Conservation (phyloP, 805 yeast genomes). For the Nakazawaea anatomiae region DNA sequence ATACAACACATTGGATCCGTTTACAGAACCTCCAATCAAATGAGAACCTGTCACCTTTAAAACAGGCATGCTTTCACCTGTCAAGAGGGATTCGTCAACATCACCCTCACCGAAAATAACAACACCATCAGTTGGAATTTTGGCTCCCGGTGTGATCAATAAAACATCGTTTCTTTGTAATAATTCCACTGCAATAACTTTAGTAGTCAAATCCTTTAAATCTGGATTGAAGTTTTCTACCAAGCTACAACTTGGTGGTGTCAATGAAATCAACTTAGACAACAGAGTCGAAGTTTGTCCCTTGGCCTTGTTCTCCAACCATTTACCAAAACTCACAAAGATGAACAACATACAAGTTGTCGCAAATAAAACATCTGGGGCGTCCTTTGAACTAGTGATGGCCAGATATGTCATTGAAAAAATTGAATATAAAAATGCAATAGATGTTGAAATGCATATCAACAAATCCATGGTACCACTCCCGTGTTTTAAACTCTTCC, state of each 20-base stretch:
- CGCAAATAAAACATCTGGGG: constrained; percentile 77
- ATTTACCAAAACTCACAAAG: constrained; percentile 86
- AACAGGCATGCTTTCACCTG: constrained; percentile 87
- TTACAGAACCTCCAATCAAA: constrained; percentile 88
- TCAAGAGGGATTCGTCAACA: constrained; percentile 81
- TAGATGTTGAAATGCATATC: constrained; percentile 74
- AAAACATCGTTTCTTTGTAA: constrained; percentile 75
- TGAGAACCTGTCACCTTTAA: constrained; percentile 51
- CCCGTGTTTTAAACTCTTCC: constrained; percentile 57
- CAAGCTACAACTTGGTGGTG: constrained; percentile 73
- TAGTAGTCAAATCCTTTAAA: constrained; percentile 26
- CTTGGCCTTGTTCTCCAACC: constrained; percentile 86
- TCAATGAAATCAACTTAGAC: constrained; percentile 69
- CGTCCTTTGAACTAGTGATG: constrained; percentile 31
- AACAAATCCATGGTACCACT: constrained; percentile 91
- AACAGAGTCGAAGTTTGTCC: constrained; percentile 90
- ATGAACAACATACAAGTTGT: constrained; percentile 80
- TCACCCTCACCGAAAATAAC: constrained; percentile 76
- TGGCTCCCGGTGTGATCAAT: constrained; percentile 77
- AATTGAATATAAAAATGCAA: constrained; percentile 72
- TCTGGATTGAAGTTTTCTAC: constrained; percentile 31
- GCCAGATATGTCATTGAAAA: constrained; percentile 50
- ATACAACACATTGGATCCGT: constrained; percentile 68
- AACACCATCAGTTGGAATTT: constrained; percentile 87
- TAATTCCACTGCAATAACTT: constrained; percentile 63